A percentile compares a stretch with the other conserved stretches of the same genome.
These are phyloP conservation scores for Neofusicoccum parvum DNA, from an alignment of 2,329 filamentous ascomycete species.

Conservation along the genomic window DNA sequence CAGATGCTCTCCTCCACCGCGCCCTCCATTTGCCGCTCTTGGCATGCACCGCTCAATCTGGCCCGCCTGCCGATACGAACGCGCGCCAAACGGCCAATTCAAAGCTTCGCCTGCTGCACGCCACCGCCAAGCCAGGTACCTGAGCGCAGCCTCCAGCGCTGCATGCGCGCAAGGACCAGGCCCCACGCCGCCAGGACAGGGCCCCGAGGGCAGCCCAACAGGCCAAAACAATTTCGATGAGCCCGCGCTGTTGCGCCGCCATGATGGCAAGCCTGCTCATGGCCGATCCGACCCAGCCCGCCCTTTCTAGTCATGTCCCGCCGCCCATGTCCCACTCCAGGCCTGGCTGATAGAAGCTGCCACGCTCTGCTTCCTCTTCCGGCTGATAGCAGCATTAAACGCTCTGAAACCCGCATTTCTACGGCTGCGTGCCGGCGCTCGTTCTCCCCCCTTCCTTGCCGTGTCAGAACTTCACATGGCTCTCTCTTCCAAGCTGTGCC, in stretches of 20 bases:
- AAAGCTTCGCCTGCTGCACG: conserved; percentile 12
- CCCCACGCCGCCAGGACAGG: background rate
- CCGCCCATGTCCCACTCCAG: background rate
- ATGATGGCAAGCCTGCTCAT: background rate
- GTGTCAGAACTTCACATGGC: conserved; percentile 11
- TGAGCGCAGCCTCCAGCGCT: background rate
- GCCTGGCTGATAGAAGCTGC: background rate
- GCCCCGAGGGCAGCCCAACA: background rate
- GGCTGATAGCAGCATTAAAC: conserved; percentile 13
- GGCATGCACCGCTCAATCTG: conserved; percentile 5
- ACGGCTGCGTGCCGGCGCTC: conserved; percentile 17
- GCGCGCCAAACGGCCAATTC: conserved; percentile 2
- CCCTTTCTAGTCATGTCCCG: conserved; percentile 5
- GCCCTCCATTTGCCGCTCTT: background rate
- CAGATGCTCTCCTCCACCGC: background rate
- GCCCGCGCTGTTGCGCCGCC: background rate
- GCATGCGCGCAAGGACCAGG: conserved; percentile 17
- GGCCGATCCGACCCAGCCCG: conserved; percentile 1
- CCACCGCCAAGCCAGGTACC: conserved; percentile 18
- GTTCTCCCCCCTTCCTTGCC: conserved; percentile 16
- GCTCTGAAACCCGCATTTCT: conserved; percentile 15
- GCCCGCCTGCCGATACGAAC: conserved; percentile 6
- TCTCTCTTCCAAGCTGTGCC: conserved; percentile 1
- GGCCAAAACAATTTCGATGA: background rate
- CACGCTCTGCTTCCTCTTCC: conserved; percentile 18